Percentiles rank a stretch among this genome's conserved stretches.
Evolutionary conservation across 768 basidiomycete species (phyloP).

Genomic region (Suillus alpinus): DNA sequence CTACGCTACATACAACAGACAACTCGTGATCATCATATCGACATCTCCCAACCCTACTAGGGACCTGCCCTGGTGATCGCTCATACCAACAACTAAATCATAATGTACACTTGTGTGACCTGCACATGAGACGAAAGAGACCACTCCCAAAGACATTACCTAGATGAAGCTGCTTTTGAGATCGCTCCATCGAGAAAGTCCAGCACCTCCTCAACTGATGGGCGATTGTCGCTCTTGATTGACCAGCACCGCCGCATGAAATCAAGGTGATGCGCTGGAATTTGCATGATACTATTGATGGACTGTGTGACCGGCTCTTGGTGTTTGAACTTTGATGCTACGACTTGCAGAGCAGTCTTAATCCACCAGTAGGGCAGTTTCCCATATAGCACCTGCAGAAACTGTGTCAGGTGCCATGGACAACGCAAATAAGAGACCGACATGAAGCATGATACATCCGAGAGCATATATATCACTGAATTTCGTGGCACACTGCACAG

Average conservation of each 20-base stretch:
- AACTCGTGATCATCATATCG: no score
- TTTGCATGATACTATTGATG: slow-evolving; percentile 2
- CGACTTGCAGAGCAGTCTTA: slow-evolving; percentile 20
- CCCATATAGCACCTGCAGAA: slow-evolving; percentile 23
- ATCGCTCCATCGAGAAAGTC: slow-evolving; percentile 6
- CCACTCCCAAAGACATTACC: no score
- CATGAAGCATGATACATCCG: slow-evolving; percentile 33
- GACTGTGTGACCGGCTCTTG: background rate
- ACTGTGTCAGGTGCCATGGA: no score
- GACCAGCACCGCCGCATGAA: slow-evolving; percentile 25
- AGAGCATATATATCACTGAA: slow-evolving; percentile 44
- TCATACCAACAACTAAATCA: no score
- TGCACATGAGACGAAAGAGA: no score
- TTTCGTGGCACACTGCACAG: slow-evolving; percentile 7
- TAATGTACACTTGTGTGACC: no score
- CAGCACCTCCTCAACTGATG: slow-evolving; percentile 9
- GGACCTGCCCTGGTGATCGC: no score
- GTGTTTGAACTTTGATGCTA: background rate
- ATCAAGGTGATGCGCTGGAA: slow-evolving; percentile 8
- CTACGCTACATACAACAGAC: no score
- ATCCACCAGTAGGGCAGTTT: slow-evolving; percentile 19
- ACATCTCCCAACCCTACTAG: no score
- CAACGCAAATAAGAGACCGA: slow-evolving; percentile 2
- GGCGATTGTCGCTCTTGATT: slow-evolving; percentile 18
- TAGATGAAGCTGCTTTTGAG: no score